phyloP scores from a whole-genome alignment of 345 rosid genomes.

The Iberis pinnata region DNA sequence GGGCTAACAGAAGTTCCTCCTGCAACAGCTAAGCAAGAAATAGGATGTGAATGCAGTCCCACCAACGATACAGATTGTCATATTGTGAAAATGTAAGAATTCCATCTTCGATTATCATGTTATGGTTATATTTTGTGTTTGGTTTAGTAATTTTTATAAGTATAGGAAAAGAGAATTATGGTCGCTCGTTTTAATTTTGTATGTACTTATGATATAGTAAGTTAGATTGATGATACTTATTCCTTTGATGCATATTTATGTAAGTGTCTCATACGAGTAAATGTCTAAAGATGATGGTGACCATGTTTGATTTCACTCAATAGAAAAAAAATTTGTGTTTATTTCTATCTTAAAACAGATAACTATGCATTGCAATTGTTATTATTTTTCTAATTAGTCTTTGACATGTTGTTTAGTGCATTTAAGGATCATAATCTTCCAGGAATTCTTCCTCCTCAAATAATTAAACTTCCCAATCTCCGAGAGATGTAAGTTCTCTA shows the following conservation, averaged over 20 bases:
- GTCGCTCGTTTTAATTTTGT: too few relatives aligned
- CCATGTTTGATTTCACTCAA: too few relatives aligned
- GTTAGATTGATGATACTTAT: too few relatives aligned
- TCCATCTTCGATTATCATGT: neutral
- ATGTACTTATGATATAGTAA: too few relatives aligned
- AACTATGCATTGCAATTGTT: neutral
- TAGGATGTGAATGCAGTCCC: conserved; percentile 36
- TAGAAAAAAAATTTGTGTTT: too few relatives aligned
- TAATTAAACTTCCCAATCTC: conserved; percentile 44
- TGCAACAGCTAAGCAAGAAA: conserved; percentile 30
- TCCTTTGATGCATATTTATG: too few relatives aligned
- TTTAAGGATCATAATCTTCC: conserved; percentile 50
- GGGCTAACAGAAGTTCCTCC: conserved; percentile 36
- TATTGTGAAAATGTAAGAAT: conserved; percentile 40
- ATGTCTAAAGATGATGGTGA: too few relatives aligned
- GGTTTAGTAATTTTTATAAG: too few relatives aligned
- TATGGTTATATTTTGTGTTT: neutral
- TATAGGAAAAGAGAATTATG: too few relatives aligned
- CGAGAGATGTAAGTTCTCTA: conserved; percentile 38
- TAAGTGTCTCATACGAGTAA: neutral
- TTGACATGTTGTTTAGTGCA: conserved; percentile 32
- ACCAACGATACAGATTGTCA: conserved; percentile 40
- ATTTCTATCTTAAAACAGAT: too few relatives aligned
- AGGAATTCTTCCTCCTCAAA: conserved; percentile 50
- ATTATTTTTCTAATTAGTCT: conserved; percentile 1